phyloP scores from a whole-genome alignment of 805 yeast genomes.

The Diddensiella santjacobensis region DNA sequence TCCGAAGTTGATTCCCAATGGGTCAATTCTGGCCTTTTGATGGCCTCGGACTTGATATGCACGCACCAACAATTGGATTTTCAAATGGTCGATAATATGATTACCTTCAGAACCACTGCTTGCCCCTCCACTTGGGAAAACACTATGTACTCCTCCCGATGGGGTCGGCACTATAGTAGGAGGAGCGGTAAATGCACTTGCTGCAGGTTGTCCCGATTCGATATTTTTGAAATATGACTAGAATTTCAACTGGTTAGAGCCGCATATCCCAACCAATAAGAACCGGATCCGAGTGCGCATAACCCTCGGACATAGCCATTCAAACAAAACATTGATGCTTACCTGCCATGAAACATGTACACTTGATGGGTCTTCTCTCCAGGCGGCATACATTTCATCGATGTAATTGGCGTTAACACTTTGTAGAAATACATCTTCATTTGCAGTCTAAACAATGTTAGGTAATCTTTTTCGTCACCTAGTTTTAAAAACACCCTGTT shows the following conservation, averaged over 20 bases:
- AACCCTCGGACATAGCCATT: neutral
- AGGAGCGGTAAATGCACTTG: slow-evolving; percentile 82
- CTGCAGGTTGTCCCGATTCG: slow-evolving; percentile 62
- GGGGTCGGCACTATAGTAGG: slow-evolving; percentile 85
- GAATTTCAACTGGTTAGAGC: slow-evolving; percentile 1
- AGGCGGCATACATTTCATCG: slow-evolving; percentile 96
- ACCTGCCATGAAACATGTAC: slow-evolving; percentile 93
- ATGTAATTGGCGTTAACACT: slow-evolving; percentile 85
- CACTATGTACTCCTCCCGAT: slow-evolving; percentile 66
- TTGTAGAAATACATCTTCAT: slow-evolving; percentile 69
- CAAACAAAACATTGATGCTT: neutral
- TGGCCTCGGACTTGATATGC: slow-evolving; percentile 99
- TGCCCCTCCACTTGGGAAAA: slow-evolving; percentile 44
- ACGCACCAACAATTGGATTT: slow-evolving; percentile 92
- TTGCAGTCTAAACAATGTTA: slow-evolving; percentile 1
- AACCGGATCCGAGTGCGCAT: neutral
- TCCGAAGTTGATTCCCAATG: slow-evolving; percentile 87
- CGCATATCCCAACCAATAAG: neutral
- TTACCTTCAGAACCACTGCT: slow-evolving; percentile 39
- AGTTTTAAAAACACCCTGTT: no score
- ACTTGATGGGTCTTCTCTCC: slow-evolving; percentile 84
- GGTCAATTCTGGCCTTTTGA: slow-evolving; percentile 91
- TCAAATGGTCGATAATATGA: slow-evolving; percentile 79
- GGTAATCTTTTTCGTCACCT: no score
- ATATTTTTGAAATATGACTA: slow-evolving; percentile 82